Base-by-base conservation (phyloP, 2,329 filamentous ascomycete genomes). In the Aspergillus sp. region DNA sequence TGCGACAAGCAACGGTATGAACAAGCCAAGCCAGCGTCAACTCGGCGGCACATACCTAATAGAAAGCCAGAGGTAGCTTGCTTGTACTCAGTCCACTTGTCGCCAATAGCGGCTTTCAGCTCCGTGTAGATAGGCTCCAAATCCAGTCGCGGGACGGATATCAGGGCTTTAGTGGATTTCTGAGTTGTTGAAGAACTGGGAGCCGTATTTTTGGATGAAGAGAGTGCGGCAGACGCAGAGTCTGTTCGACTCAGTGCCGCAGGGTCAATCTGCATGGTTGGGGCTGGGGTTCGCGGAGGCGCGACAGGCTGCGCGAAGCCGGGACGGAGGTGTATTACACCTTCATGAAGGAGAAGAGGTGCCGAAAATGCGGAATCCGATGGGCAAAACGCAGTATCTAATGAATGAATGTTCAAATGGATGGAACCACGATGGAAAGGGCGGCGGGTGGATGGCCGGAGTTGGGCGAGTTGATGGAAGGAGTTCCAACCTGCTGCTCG, bases 51-150 rank as follows among this genome's bases (percentile, higher is more conserved):
- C 74, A 56, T 78, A 85, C 85, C 87, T 59, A 87, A 74, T 49
- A 88, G 76, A 69, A 88, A 89, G 17, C 81, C 77, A 48, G 81
- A 82, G 17, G 87, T 78, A 4, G 84, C 79, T 58, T 85, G 82
- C 72, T 88, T 88, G 69, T 89, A 89, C 51, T 81, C 80, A 17
- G 79, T 76, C 86, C 86, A 89, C 66, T 84, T 79, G 61, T 87
- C 84, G 62, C 83, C 84, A 62, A 89, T 82, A 22, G 82, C 82
- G 54, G 80, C 77, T 71, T 89, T 89, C 57, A 89, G 78, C 63
- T 85, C 83, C 9, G 84, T 82, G 70, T 89, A 89, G 54, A 87
- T 79, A 28, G 86, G 85, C 71, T 89, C 87, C 55, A 88, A 76
- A 67, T 89, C 87, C 59, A 89, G 81, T 64, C 87, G 84, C 66